phyloP scores from a whole-genome alignment of 1,284 basidiomycete species.

The Puccinia coronata region DNA sequence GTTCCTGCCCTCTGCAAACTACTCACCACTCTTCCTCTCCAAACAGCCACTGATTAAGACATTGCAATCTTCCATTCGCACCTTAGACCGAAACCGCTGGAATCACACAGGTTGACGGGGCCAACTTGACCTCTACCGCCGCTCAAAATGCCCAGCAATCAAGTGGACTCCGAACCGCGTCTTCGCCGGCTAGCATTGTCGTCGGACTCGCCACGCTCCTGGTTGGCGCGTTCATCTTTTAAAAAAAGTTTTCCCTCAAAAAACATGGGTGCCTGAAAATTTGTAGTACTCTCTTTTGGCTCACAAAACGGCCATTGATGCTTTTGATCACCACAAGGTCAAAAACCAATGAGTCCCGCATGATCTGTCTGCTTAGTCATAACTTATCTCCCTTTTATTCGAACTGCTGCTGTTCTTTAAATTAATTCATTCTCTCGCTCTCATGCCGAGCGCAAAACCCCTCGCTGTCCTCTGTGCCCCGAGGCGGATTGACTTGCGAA shows the following conservation, averaged over 20 bases:
- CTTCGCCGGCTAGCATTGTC: neutral
- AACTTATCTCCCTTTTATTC: neutral
- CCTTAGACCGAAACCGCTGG: slow-evolving; percentile 19
- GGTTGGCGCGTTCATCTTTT: slow-evolving; percentile 4
- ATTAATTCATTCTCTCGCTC: too few relatives aligned
- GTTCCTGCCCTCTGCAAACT: neutral
- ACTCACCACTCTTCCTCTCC: too few relatives aligned
- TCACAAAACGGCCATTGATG: neutral
- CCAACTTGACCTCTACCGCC: slow-evolving; percentile 22
- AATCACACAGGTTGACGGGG: slow-evolving; percentile 37
- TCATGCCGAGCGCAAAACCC: neutral
- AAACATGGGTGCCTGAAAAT: neutral
- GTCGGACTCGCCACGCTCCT: neutral
- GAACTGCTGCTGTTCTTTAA: neutral
- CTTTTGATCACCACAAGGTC: neutral
- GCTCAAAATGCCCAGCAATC: slow-evolving; percentile 25
- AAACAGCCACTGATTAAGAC: too few relatives aligned
- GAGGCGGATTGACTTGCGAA: neutral
- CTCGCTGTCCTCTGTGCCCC: too few relatives aligned
- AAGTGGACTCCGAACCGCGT: neutral
- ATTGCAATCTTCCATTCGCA: neutral
- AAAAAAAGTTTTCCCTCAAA: neutral
- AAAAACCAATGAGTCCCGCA: neutral
- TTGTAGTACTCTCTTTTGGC: neutral
- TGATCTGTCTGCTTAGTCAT: neutral